These are phyloP conservation scores for Septoria linicola DNA, from an alignment of 2,329 filamentous ascomycete species.

Conservation along the genomic window DNA sequence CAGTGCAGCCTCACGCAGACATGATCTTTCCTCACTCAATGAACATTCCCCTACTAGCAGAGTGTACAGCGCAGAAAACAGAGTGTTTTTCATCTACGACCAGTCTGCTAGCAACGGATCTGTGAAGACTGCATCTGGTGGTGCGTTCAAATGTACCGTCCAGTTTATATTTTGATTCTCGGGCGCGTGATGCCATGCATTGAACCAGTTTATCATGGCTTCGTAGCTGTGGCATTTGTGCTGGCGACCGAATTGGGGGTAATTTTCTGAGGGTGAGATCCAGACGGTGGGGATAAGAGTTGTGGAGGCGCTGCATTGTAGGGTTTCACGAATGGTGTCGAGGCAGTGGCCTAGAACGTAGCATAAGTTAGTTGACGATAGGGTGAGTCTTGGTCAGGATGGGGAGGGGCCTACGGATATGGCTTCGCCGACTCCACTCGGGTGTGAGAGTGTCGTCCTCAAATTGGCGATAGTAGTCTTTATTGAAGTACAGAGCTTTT, in stretches of 20 bases:
- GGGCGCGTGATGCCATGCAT: conserved; percentile 4
- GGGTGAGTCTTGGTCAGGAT: background rate
- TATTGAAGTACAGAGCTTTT: conserved; percentile 10
- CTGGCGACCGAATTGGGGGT: conserved; percentile 11
- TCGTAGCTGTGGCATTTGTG: conserved; percentile 20
- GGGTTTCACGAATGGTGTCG: conserved; percentile 11
- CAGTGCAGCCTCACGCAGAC: no score
- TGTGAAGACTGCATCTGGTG: conserved; percentile 7
- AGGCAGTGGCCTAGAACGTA: conserved; percentile 11
- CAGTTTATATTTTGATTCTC: conserved; percentile 1
- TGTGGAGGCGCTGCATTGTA: conserved; percentile 12
- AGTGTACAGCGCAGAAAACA: no score
- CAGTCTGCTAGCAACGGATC: no score
- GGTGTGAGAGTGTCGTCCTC: conserved; percentile 3
- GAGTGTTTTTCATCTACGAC: no score
- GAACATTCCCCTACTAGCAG: no score
- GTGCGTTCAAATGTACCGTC: conserved; percentile 4
- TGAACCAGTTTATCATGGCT: conserved; percentile 12
- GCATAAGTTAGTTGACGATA: no score
- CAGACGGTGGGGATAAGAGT: conserved; percentile 8
- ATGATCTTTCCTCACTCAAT: no score
- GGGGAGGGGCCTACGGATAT: conserved; percentile 1
- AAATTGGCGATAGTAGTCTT: conserved; percentile 10
- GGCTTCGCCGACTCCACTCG: conserved; percentile 8
- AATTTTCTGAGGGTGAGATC: background rate